Evolutionary conservation across 495 filamentous ascomycete species (phyloP).

Genomic region (Cladorrhinum samala): DNA sequence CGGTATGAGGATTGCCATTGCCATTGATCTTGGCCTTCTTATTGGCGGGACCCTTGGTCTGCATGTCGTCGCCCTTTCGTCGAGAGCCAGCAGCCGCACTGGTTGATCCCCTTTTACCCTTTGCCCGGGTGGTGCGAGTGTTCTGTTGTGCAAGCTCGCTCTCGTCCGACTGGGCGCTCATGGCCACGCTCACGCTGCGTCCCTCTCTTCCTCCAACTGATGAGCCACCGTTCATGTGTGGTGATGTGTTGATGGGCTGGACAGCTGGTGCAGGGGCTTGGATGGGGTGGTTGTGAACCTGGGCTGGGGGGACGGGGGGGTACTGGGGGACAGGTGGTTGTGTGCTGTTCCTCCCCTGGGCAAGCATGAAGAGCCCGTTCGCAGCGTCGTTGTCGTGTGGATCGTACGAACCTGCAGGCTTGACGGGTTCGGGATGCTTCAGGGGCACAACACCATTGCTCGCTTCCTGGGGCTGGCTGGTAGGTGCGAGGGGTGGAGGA

Average conservation of each 20-base stretch:
- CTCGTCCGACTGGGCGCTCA: conserved; percentile 67
- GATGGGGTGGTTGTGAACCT: conserved; percentile 31
- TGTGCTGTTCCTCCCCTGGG: conserved; percentile 59
- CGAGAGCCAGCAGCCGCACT: conserved; percentile 42
- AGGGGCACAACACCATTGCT: conserved; percentile 31
- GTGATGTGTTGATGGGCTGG: conserved; percentile 43
- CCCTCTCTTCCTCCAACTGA: conserved; percentile 37
- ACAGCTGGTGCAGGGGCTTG: conserved; percentile 22
- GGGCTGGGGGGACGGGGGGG: conserved; percentile 43
- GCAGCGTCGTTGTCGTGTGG: conserved; percentile 93
- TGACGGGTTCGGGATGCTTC: conserved; percentile 33
- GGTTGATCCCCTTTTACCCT: conserved; percentile 58
- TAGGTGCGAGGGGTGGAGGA: conserved; percentile 25
- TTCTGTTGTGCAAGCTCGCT: conserved; percentile 57
- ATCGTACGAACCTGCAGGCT: conserved; percentile 58
- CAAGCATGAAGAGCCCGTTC: conserved; percentile 88
- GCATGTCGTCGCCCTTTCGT: conserved; percentile 74
- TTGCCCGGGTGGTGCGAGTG: conserved; percentile 55
- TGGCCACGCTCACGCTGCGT: conserved; percentile 61
- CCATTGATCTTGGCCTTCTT: conserved; percentile 68
- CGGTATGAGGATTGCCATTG: conserved; percentile 37
- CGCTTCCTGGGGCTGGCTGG: conserved; percentile 44
- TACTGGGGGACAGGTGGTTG: conserved; percentile 47
- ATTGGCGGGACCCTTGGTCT: conserved; percentile 54
- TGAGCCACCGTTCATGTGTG: conserved; percentile 43